Evolutionary conservation across 2,329 filamentous ascomycete species (phyloP), one percentile per base, ranked within the genome.

Genomic region (Aureobasidium leucospermi): DNA sequence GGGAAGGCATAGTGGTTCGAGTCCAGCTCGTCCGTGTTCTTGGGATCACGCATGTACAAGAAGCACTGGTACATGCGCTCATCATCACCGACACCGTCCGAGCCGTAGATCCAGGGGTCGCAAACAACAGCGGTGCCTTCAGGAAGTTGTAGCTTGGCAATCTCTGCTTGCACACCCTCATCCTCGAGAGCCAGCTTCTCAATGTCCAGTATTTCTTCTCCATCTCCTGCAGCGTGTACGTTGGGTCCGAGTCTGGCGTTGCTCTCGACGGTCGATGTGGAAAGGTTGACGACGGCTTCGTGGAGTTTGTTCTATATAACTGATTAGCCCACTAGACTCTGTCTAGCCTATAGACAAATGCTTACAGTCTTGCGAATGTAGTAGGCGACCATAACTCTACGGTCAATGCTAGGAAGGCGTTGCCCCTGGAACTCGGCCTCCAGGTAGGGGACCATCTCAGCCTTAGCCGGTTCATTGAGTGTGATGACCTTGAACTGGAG

Each of bases 1-100:
- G 86, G 86, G 64, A 87, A 80, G 0, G 86, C 83, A 67, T 88
- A 88, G 68, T 88, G 84, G 67, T 86, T 87, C 43, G 81, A 82
- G 66, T 89, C 85, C n/a, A 73, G 70, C 65, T 87, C 82, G 6
- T 73, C 68, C 0, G 81, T 66, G 67, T 88, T 85, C 32, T 75
- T 72, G 2, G 84, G 83, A 63, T 86, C 85, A 23, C 83, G 76
- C 71, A 87, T 78, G 71, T 88, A 88, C 58, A 88, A 70, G 71
- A 85, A 88, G 70, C 82, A 85, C 68, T 87, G 85, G 67, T 80
- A 85, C 65, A 82, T 66, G 16, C 77, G 68, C 10, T 77, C 73
- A 55, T 78, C 75, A 55, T 80, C 77, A 57, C 73, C 68, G 42
- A 79, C 65, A n/a, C 77, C 78, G 65, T 79, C 77, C 10, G 75